phyloP scores from a whole-genome alignment of 2,329 filamentous ascomycete species.

The Scedosporium apiospermum region DNA sequence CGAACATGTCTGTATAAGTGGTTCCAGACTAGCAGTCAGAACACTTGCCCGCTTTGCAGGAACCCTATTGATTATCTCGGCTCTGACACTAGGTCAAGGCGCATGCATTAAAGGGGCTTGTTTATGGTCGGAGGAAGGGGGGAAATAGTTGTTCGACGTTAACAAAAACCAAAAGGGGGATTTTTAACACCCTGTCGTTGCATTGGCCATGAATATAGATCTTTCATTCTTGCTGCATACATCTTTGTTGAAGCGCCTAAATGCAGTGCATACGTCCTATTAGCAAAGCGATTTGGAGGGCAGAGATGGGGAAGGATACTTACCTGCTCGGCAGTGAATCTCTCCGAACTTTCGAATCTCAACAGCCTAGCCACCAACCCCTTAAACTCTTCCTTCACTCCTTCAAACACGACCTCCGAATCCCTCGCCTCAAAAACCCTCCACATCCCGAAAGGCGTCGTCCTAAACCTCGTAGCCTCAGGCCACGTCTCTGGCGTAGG shows the following conservation, averaged over 20 bases:
- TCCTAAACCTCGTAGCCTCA: constrained; percentile 56
- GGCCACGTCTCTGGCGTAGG: constrained; percentile 78
- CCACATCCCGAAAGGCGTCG: constrained; percentile 87
- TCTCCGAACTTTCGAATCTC: constrained; percentile 55
- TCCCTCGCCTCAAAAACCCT: constrained; percentile 55
- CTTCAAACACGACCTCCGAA: constrained; percentile 64
- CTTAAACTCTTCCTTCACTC: constrained; percentile 45
- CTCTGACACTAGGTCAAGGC: constrained; percentile 21
- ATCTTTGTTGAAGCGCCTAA: neutral
- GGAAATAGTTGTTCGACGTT: neutral
- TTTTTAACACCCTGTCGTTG: neutral
- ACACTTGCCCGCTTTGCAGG: constrained; percentile 84
- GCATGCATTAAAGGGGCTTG: neutral
- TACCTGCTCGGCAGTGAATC: constrained; percentile 53
- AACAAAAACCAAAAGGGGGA: neutral
- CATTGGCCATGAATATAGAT: no score
- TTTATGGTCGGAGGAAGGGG: neutral
- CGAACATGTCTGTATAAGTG: constrained; percentile 85
- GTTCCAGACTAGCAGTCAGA: constrained; percentile 90
- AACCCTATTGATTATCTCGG: constrained; percentile 65
- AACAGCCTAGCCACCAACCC: constrained; percentile 61
- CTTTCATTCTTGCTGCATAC: neutral
- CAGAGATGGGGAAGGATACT: neutral
- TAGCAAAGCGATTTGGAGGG: neutral
- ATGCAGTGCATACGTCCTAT: neutral